Base-by-base conservation (phyloP, 225 moss, liverwort and hornwort genomes). In the Lunularia cruciata region DNA sequence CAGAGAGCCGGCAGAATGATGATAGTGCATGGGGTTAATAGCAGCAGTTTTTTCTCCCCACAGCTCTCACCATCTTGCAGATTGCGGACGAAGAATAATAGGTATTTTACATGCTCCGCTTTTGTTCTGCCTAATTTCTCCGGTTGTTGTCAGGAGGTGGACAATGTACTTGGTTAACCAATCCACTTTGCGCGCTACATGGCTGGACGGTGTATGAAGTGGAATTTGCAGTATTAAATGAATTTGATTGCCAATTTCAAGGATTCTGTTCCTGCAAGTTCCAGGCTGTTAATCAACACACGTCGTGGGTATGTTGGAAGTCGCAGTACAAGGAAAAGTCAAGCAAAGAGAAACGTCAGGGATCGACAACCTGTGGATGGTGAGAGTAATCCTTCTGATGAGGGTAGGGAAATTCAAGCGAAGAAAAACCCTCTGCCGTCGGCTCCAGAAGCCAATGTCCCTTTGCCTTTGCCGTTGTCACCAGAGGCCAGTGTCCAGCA, bases 301-400 rank as follows among this genome's bases (percentile, higher is more conserved):
- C 32, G 14, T 31, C 30, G 30, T 57, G 18, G 23, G 53, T 28
- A 43, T 76, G 58, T 60, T 11, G 57, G 68, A 23, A 63, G 63
- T 32, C 80, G 76, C 76, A 86, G 81, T 60, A 77, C 80, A 67
- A 89, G 72, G 81, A 94, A 84, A 82, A 60, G 72, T 73, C 89
- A 87, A 74, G 57, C 81, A 71, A 83, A 81, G 74, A 83, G 75
- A 8, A 85, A 94, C 70, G 38, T 61, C 40, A 77, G 83, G 72
- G 65, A 65, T 23, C 63, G 75, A 63, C 47, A 72, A 63, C 30
- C 81, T 42, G 63, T 77, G 67, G 78, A 86, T 11, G 83, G 86
- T 67, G 87, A 86, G n/a, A 74, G 43, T 68, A 74, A 59, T 49
- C 31, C 75, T 70, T 54, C 73, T 43, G 82, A 78, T 26, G 86